Evolutionary conservation across 768 basidiomycete species (phyloP).

Genomic region (Tephrocybe sp.): DNA sequence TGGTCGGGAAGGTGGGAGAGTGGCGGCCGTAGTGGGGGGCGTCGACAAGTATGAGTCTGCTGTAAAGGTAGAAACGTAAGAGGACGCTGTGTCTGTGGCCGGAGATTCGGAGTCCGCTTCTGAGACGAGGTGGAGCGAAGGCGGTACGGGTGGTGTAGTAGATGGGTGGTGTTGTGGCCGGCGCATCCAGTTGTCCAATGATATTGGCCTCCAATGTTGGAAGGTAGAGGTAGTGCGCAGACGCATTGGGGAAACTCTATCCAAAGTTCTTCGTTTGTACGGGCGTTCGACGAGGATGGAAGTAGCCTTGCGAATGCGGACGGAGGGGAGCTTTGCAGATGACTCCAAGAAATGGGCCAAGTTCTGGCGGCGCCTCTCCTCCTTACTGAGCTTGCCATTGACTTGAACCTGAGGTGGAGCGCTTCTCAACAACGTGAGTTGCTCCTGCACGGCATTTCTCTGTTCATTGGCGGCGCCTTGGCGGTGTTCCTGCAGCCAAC

Average conservation of each 20-base stretch:
- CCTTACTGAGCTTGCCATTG: slow-evolving; percentile 19
- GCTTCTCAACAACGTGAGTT: slow-evolving; percentile 28
- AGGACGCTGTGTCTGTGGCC: slow-evolving; percentile 1
- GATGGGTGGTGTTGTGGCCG: background rate
- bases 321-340: slow-evolving; percentile 32
- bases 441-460: slow-evolving; percentile 33
- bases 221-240: slow-evolving; percentile 26
- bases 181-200: slow-evolving; percentile 13
- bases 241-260: slow-evolving; percentile 32
- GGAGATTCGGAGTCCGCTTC: slow-evolving; percentile 9
- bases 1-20: background rate
- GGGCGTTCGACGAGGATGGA: slow-evolving; percentile 25
- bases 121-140: slow-evolving; percentile 4
- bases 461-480: slow-evolving; percentile 36
- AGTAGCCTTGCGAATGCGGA: slow-evolving; percentile 27
- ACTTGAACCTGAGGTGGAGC: slow-evolving; percentile 11
- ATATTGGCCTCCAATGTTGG: slow-evolving; percentile 14
- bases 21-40: slow-evolving; percentile 5
- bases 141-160: background rate
- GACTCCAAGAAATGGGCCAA: slow-evolving; percentile 36
- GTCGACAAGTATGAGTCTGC: slow-evolving; percentile 10
- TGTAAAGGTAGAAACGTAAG: slow-evolving; percentile 4
- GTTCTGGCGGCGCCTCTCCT: slow-evolving; percentile 30
- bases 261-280: slow-evolving; percentile 33
- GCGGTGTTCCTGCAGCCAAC: slow-evolving; percentile 53